Percentiles rank a stretch among this genome's conserved stretches.
phyloP scores from a whole-genome alignment of 2,329 filamentous ascomycete species.

The Fusarium abutilonis region DNA sequence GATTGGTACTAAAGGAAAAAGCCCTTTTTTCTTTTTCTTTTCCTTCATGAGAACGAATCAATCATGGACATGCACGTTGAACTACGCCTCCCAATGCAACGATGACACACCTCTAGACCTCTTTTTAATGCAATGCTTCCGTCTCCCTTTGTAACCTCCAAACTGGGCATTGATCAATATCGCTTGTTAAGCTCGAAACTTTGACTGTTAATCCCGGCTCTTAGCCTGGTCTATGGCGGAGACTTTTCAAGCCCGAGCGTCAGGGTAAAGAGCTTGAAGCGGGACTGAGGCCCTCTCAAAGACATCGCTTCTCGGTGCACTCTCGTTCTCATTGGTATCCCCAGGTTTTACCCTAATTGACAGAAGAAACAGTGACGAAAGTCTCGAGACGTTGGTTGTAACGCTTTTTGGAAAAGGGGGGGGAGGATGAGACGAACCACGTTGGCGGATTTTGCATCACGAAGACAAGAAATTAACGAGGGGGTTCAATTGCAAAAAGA shows the following conservation, averaged over 20 bases:
- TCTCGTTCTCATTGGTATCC: conserved; percentile 44
- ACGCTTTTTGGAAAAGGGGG: not conserved
- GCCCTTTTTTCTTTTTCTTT: not conserved
- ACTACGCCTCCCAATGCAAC: too few species aligned
- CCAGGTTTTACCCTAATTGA: conserved; percentile 33
- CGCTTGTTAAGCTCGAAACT: conserved; percentile 9
- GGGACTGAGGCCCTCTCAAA: conserved; percentile 26
- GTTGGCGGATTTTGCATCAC: not conserved
- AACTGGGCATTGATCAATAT: conserved; percentile 8
- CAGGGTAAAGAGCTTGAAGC: conserved; percentile 31
- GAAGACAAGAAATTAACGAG: too few species aligned
- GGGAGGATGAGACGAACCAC: not conserved
- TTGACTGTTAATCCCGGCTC: conserved; percentile 31
- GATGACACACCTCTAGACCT: too few species aligned
- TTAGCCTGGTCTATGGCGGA: conserved; percentile 25
- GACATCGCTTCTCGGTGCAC: conserved; percentile 42
- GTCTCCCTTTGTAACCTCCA: not conserved
- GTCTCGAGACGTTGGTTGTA: conserved; percentile 6
- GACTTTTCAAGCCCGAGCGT: conserved; percentile 26
- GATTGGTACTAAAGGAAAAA: not conserved
- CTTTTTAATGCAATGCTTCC: not conserved
- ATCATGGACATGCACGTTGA: too few species aligned
- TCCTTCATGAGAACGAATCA: too few species aligned
- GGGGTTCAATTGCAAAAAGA: too few species aligned
- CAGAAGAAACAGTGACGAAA: conserved; percentile 15